These are phyloP conservation scores for Leersia perrieri DNA, from an alignment of 176 grass and related monocot genomes.

Conservation along the genomic window DNA sequence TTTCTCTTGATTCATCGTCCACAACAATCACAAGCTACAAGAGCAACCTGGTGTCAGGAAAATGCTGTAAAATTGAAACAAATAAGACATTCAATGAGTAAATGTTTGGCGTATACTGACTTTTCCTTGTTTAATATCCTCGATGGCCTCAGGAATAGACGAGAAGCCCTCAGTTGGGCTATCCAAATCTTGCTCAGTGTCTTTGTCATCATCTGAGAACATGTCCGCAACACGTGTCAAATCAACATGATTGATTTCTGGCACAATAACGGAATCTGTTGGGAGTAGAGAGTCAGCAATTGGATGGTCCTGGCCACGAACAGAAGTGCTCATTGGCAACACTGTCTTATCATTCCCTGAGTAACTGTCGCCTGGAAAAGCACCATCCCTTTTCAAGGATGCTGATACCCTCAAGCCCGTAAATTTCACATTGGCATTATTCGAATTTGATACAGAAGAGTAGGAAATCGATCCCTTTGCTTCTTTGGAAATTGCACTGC, in stretches of 20 bases:
- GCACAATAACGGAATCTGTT: conserved; percentile 28
- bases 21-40: conserved; percentile 87
- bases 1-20: conserved; percentile 89
- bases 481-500: conserved; percentile 17
- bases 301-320: conserved; percentile 62
- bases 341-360: conserved; percentile 1
- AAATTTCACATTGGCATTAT: conserved; percentile 28
- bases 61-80: not conserved
- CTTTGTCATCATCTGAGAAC: conserved; percentile 32
- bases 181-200: conserved; percentile 77
- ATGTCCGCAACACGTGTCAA: conserved; percentile 22
- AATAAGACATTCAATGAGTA: not conserved
- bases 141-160: conserved; percentile 70
- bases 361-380: not conserved
- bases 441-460: conserved; percentile 10
- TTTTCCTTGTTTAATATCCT: conserved; percentile 86
- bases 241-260: conserved; percentile 43
- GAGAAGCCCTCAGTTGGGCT: conserved; percentile 69
- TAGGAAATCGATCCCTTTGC: conserved; percentile 17
- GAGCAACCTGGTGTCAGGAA: conserved; percentile 20
- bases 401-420: conserved; percentile 17
- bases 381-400: conserved; percentile 41
- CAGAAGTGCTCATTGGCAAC: conserved; percentile 46
- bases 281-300: conserved; percentile 25
- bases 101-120: conserved; percentile 33